phyloP scores from a whole-genome alignment of 2,329 filamentous ascomycete genomes.

The Aspergillus thermomutatus region DNA sequence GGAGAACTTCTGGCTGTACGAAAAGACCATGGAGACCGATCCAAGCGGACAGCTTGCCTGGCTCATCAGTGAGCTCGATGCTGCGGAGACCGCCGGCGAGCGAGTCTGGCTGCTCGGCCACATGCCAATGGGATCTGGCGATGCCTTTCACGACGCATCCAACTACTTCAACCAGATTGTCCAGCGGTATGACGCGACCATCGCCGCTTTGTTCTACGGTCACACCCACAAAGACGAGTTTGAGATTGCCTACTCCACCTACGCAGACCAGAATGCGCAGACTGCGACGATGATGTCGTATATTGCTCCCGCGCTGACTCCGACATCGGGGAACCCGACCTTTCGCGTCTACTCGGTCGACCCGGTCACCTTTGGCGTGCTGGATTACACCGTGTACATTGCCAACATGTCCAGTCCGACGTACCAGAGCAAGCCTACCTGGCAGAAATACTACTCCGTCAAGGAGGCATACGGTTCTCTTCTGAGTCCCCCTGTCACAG shows the following conservation, averaged over 20 bases:
- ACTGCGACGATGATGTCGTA: constrained; percentile 52
- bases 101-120: constrained; percentile 57
- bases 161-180: too few relatives aligned
- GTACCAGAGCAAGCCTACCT: constrained; percentile 49
- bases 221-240: too few relatives aligned
- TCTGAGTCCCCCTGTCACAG: too few relatives aligned
- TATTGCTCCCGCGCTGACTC: constrained; percentile 53
- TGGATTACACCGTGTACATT: constrained; percentile 53
- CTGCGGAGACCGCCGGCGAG: constrained; percentile 51
- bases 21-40: constrained; percentile 48
- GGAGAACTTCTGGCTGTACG: constrained; percentile 55
- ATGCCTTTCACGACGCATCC: too few relatives aligned
- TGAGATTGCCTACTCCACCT: constrained; percentile 48
- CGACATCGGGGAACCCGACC: constrained; percentile 53
- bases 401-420: constrained; percentile 48
- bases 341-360: constrained; percentile 59
- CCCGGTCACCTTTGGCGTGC: constrained; percentile 52
- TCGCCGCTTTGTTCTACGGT: too few relatives aligned
- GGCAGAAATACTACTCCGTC: constrained; percentile 55
- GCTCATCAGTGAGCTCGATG: constrained; percentile 51
- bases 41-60: constrained; percentile 52
- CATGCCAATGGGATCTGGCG: constrained; percentile 47
- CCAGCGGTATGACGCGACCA: too few relatives aligned
- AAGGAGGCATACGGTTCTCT: constrained; percentile 36
- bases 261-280: constrained; percentile 37